Base-by-base conservation (phyloP, 2,329 filamentous ascomycete genomes). In the Epichloe uncinata region DNA sequence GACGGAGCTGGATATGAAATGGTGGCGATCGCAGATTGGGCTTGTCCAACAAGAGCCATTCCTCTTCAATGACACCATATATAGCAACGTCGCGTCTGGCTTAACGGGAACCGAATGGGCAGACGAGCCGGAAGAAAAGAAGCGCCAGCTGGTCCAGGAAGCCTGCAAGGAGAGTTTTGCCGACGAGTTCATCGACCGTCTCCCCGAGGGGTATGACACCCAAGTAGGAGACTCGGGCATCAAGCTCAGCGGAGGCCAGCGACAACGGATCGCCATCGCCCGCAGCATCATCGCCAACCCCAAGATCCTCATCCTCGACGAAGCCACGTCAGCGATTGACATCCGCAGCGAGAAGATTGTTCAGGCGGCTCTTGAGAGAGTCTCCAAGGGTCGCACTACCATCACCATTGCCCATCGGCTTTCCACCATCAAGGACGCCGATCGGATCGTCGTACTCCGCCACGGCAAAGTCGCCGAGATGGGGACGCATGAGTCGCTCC, bases 391-490 rank as follows among this genome's bases (percentile, higher is more conserved):
- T 60, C 93, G 90, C 65, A 96, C 90, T 0, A 96, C 90, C 3
- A 95, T 96, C 63, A 90, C 85, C 42, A 95, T 96, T 59, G 90
- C 90, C 0, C 90, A 96, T 67, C 80, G 90, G 40, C 74, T 96
- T 4, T 91, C 85, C 2, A 96, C 90, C 0, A 95, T 96, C 67
- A 91, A 95, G 67, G 71, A 81, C 51, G 77, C 76, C 0, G 75
- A 82, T 58, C 62, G 70, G 3, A 84, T 82, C 37, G 80, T 76
- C 54, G 78, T 82, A 0, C 79, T 84, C 57, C 74, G 78, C 5
- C 65, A 69, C 3, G 75, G 75, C 8, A 67, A 63, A 16, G 72
- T 83, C 50, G 66, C 79, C 8, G 80, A 82, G 57, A 63, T 68
- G 52, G 79, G 82, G 20, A 72, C 72, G 34, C 78, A 83, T 60